phyloP scores from a whole-genome alignment of 306 rosid genomes.

The Rosa rugosa region DNA sequence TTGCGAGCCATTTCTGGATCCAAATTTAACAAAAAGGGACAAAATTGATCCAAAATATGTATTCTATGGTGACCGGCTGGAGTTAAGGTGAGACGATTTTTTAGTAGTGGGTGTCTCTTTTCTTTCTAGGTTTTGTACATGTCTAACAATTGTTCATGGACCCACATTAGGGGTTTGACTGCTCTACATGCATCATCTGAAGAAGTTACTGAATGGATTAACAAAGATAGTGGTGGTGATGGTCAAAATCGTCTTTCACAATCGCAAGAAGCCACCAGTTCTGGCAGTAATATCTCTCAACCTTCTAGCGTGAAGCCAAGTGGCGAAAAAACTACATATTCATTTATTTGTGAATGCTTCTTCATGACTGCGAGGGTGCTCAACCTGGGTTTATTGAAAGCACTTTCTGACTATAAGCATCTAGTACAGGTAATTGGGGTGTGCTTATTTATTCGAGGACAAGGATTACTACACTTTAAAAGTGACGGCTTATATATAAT shows the following conservation, averaged over 20 bases:
- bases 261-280: slow-evolving; percentile 90
- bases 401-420: slow-evolving; percentile 95
- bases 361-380: slow-evolving; percentile 98
- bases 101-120: slow-evolving; percentile 12
- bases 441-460: slow-evolving; percentile 11
- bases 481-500: slow-evolving; percentile 9
- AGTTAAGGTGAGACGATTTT: slow-evolving; percentile 61
- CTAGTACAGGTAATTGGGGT: slow-evolving; percentile 74
- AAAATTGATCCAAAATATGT: slow-evolving; percentile 92
- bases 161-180: slow-evolving; percentile 75
- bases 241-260: slow-evolving; percentile 68
- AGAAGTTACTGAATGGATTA: slow-evolving; percentile 86
- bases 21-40: slow-evolving; percentile 78
- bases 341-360: slow-evolving; percentile 98
- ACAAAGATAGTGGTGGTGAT: slow-evolving; percentile 51
- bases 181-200: slow-evolving; percentile 96
- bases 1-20: slow-evolving; percentile 94
- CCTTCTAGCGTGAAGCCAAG: slow-evolving; percentile 39
- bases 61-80: slow-evolving; percentile 68
- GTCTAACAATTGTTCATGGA: slow-evolving; percentile 41
- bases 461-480: slow-evolving; percentile 18
- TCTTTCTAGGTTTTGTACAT: slow-evolving; percentile 18
- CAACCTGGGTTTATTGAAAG: slow-evolving; percentile 88
- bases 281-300: slow-evolving; percentile 54
- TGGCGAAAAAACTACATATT: slow-evolving; percentile 56